Conservation (phyloP, 139 green algal genomes). For the Micractinium conductrix region DNA sequence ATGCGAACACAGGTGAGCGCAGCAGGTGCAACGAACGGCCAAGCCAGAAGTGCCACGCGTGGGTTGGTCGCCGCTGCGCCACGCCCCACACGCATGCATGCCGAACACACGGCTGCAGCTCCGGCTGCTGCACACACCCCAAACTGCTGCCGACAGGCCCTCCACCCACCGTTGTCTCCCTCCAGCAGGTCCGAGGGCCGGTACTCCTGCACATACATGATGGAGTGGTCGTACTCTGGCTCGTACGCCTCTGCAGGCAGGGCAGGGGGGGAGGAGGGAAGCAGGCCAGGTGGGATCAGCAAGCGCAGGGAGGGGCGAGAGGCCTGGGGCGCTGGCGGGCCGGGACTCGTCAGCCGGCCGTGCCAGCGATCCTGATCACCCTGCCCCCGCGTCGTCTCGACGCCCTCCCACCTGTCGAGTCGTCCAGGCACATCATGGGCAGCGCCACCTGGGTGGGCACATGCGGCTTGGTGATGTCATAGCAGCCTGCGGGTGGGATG, state of each 20-base stretch:
- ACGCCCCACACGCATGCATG: too few species aligned
- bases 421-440: slow-evolving; percentile 48
- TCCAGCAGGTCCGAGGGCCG: slow-evolving; percentile 43
- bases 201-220: slow-evolving; percentile 55
- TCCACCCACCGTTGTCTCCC: slow-evolving; percentile 28
- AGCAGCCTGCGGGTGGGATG: too few species aligned
- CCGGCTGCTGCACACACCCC: too few species aligned
- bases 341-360: not conserved
- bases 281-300: too few species aligned
- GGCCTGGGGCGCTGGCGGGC: too few species aligned
- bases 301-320: too few species aligned
- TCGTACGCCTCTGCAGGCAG: slow-evolving; percentile 39
- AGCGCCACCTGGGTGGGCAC: slow-evolving; percentile 49
- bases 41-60: too few species aligned
- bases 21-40: too few species aligned
- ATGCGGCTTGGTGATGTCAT: slow-evolving; percentile 23
- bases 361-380: not conserved
- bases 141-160: too few species aligned
- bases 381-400: not conserved
- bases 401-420: slow-evolving; percentile 30
- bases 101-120: too few species aligned
- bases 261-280: not conserved
- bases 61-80: too few species aligned
- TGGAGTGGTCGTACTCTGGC: slow-evolving; percentile 35
- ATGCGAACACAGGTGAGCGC: too few species aligned